Evolutionary conservation across 116 monocot genomes (phyloP), one percentile per base, ranked within the genome.

Genomic region (Cymodocea nodosa): DNA sequence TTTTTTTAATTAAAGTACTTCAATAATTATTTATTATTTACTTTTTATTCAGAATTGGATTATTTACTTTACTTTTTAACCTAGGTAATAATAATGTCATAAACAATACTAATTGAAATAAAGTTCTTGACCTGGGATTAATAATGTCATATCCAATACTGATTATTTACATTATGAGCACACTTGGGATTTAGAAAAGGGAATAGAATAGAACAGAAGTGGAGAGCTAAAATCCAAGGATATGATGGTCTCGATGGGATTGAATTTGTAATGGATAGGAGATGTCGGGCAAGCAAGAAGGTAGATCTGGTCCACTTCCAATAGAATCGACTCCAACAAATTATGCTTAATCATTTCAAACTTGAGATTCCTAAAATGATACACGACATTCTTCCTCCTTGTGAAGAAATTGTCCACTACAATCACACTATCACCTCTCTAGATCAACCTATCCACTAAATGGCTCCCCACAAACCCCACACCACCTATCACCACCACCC

Each of bases 191-290:
- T 34, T 35, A 60, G 23, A 35, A 60, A 60, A 35, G 60, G 60
- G 35, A 25, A 9, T 15, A 35, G 15, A 15, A 44, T 1, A 44
- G 1, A 12, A 23, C 16, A 60, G 17, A 62, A 65, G 2, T 9
- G 23, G 8, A 51, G 15, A 34, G 51, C 23, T 59, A 15, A 19
- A 35, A 70, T 19, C 70, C 68, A 85, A 93, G 89, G 94, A 94
- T 94, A 94, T 94, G 85, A 95, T 95, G 10, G 95, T 95, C 79
- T 95, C 90, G 76, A 95, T 85, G 53, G 95, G 95, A 60, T 95
- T 95, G 83, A 83, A 90, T 68, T 95, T 95, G 81, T 95, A 95
- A 60, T 95, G 95, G 23, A 95, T 90, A 15, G 95, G 95, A 25
- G 90, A 90, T 6, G 95, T 90, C 0, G 95, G 95, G 79, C 95